Evolutionary conservation across 2,329 filamentous ascomycete genomes (phyloP), one percentile per base, ranked within the genome.

Genomic region (Aureobasidium sp.): DNA sequence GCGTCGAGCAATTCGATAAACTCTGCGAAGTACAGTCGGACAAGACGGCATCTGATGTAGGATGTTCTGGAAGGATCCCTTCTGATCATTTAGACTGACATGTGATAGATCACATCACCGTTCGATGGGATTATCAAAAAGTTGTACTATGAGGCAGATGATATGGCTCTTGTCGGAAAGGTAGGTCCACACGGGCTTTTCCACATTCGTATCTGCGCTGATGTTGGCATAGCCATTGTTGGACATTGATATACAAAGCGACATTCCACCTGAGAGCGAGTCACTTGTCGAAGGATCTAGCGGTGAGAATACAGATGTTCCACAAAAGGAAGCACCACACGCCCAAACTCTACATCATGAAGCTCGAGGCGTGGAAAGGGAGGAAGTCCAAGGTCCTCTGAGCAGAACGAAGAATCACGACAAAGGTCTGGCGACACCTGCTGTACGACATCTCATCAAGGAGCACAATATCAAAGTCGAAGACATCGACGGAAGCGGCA

Each of bases 21-120:
- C 83, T 99, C 51, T 99, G 94, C 77, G 94, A 99, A 78, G 95
- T 99, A 48, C 94, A 97, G 75, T 97, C 92, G 70, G 94, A 99
- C 78, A 99, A 99, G 76, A 94, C 94, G 27, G 82, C 83, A 56
- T 82, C 83, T 53, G 82, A 84, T 75, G 82, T 84, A 72, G 48
- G 63, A n/a, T 57, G 5, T 41, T 37, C 31, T 37, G 15, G 37
- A 55, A 25, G 15, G 27, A 4, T 52, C 34, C 45, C 37, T 20
- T 12, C 11, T 36, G 51, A 55, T 42, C n/a, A 48, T 64, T 31
- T 11, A 9, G 9, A 51, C 45, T 60, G 25, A 49, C 29, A 25
- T 60, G 57, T 51, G 45, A 39, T 55, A 97, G 82, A 99, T 99
- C 69, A 97, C 94, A 42, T 97, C 92, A 70, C 87, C 94, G 60